Percentiles rank a stretch among this genome's conserved stretches.
phyloP scores from a whole-genome alignment of 2,329 filamentous ascomycete genomes.

The Botryotinia globosa region DNA sequence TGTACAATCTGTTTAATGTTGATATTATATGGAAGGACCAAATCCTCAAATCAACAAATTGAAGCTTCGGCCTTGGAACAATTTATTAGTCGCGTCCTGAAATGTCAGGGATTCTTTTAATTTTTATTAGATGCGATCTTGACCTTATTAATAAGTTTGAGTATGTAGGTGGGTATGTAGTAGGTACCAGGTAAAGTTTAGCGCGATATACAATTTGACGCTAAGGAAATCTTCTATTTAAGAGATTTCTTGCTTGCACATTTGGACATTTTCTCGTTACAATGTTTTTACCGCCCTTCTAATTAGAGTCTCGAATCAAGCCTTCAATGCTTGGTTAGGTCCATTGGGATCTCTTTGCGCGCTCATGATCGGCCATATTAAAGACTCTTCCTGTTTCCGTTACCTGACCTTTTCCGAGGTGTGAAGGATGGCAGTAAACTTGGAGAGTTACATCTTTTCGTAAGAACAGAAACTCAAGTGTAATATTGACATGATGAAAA shows the following conservation, averaged over 20 bases:
- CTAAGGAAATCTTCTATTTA: conserved; percentile 22
- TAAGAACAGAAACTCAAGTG: background rate
- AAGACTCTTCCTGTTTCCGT: conserved; percentile 70
- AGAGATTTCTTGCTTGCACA: conserved; percentile 16
- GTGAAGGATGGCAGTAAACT: conserved; percentile 53
- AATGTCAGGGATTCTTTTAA: conserved; percentile 2
- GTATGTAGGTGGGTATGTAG: too few relatives aligned
- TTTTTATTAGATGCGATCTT: background rate
- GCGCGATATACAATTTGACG: background rate
- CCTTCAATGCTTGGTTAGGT: conserved; percentile 92
- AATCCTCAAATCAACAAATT: conserved; percentile 8
- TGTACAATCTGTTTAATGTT: conserved; percentile 9
- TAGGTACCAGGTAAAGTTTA: conserved; percentile 6
- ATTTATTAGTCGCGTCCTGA: conserved; percentile 6
- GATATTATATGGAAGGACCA: background rate
- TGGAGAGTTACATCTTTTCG: conserved; percentile 45
- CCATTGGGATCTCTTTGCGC: conserved; percentile 76
- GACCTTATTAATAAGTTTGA: too few relatives aligned
- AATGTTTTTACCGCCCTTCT: conserved; percentile 76
- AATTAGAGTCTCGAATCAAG: conserved; percentile 99
- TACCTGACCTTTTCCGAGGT: conserved; percentile 53
- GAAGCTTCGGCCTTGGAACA: background rate
- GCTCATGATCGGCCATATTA: conserved; percentile 97
- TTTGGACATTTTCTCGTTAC: conserved; percentile 32
- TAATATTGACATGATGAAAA: background rate